Evolutionary conservation across 306 rosid genomes (phyloP).

Genomic region (Carpinus viminea): DNA sequence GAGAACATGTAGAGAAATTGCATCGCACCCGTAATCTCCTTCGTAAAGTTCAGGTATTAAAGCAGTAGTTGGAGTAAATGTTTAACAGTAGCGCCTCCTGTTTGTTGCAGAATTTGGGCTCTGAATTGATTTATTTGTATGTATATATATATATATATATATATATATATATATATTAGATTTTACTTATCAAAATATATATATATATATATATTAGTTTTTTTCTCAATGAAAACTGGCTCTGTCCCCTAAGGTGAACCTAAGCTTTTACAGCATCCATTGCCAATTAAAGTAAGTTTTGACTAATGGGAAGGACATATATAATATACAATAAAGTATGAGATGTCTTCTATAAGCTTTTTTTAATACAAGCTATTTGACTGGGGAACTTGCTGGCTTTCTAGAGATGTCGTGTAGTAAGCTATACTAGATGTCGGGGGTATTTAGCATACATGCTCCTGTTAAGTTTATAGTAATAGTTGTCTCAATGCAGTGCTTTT

Average conservation of each 20-base stretch:
- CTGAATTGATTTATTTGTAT: background rate
- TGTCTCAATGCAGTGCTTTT: background rate
- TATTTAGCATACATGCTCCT: background rate
- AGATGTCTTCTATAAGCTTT: background rate
- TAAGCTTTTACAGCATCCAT: background rate
- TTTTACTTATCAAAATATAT: background rate
- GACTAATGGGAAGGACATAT: background rate
- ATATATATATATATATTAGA: background rate
- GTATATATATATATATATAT: too few relatives aligned
- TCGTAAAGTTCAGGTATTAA: slow-evolving; percentile 86
- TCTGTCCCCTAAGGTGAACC: background rate
- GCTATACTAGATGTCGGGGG: background rate
- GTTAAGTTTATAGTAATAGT: background rate
- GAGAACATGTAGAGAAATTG: slow-evolving; percentile 87
- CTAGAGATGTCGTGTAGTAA: background rate
- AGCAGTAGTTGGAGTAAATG: background rate
- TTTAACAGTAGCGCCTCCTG: background rate
- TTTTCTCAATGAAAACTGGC: background rate
- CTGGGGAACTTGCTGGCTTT: background rate
- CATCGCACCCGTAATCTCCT: slow-evolving; percentile 86
- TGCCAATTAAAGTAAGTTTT: background rate
- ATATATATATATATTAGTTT: background rate
- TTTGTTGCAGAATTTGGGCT: slow-evolving; percentile 3
- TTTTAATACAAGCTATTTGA: background rate
- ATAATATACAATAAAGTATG: background rate